phyloP scores from a whole-genome alignment of 2,329 filamentous ascomycete species.

The Alternaria arborescens region DNA sequence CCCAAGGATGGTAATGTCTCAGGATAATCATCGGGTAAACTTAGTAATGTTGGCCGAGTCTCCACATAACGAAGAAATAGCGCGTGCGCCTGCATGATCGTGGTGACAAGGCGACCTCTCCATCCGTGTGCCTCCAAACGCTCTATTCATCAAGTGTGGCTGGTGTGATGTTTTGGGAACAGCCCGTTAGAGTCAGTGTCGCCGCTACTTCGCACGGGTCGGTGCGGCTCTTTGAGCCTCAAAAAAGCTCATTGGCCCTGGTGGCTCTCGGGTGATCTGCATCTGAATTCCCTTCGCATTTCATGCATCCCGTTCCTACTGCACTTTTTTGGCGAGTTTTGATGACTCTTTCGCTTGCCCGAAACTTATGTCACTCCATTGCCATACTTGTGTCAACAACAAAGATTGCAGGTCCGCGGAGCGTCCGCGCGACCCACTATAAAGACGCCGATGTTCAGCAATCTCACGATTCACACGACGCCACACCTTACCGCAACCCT shows the following conservation, averaged over 20 bases:
- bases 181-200: not conserved
- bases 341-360: not conserved
- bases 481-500: conserved; percentile 11
- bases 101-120: not conserved
- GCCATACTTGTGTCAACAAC: not conserved
- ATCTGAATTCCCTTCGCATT: not conserved
- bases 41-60: conserved; percentile 5
- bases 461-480: conserved; percentile 10
- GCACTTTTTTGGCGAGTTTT: not conserved
- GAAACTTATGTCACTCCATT: not conserved
- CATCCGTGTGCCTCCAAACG: not conserved
- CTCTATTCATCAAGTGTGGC: not conserved
- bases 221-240: not conserved
- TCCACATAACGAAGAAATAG: conserved; percentile 6
- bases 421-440: conserved; percentile 1
- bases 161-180: not conserved
- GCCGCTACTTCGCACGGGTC: not conserved
- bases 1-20: not conserved
- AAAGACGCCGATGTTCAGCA: conserved; percentile 11
- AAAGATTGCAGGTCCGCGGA: conserved; percentile 3
- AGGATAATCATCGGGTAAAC: not conserved
- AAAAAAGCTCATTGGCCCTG: not conserved
- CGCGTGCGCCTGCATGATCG: not conserved
- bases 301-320: not conserved
- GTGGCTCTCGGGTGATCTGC: not conserved